Base-by-base conservation (phyloP, 2,329 filamentous ascomycete species). In the Lithohypha guttulata region DNA sequence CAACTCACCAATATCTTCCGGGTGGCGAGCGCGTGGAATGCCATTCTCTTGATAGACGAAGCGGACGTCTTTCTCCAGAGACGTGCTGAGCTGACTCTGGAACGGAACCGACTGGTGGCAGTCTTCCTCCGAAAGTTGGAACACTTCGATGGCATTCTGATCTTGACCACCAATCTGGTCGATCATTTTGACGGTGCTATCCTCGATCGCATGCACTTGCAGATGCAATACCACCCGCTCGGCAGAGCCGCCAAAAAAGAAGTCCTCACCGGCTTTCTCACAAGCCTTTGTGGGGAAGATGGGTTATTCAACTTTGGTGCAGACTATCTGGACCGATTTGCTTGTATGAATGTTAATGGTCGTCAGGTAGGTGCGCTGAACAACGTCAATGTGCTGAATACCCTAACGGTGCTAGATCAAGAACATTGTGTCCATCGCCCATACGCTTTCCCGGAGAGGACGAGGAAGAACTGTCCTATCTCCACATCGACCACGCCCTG, bases 131-230 rank as follows among this genome's bases (percentile, higher is more conserved):
- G 46, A 11, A 39, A 43, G 20, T 38, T 53, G 3, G 51, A 53
- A 31, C 46, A 51, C 33, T 53, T 44, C 22, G 41, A 52, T 13
- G 48, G 48, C 3, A 53, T 53, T 29, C 23, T 51, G 18, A 44
- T 53, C 11, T 31, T 50, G 14, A 53, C 50, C 9, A 47, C 47
- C 10, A 53, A 50, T 30, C 45, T 51, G 26, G 47, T 55, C n/a
- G 48, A 48, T 20, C 45, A 41, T 23, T 51, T 38, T 7, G 40
- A 38, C 18, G 18, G 5, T 18, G 33, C 40, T 8, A 33, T 38
- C 18, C 34, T 23, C 2, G 28, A 26, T 29, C 31, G 34, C 10
- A 42, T 42, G 19, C 40, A 38, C 25, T 26, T 38, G 11, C 13
- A 7, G 26, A 20, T 40, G 28, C 30, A 34, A 40, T 40, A 33